phyloP scores from a whole-genome alignment of 805 yeast species.

The Torulaspora maleeae region DNA sequence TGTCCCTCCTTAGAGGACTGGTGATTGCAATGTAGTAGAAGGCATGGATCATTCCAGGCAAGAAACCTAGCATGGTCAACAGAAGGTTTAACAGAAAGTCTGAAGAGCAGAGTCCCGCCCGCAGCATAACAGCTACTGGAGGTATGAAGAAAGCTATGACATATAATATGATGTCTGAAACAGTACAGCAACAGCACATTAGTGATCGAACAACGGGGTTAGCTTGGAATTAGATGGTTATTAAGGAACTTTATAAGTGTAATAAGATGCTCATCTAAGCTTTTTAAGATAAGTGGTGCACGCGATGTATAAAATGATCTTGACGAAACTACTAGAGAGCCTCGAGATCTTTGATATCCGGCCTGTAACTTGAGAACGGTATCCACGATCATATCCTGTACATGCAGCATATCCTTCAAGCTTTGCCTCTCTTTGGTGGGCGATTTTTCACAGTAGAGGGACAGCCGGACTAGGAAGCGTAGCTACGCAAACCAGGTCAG shows the following conservation, averaged over 20 bases:
- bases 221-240: background rate
- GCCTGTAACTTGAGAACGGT: too few relatives aligned
- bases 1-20: conserved; percentile 28
- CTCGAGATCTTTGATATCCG: background rate
- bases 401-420: too few relatives aligned
- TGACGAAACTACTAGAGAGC: background rate
- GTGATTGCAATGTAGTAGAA: conserved; percentile 43
- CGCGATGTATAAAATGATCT: conserved; percentile 3
- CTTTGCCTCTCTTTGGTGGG: too few relatives aligned
- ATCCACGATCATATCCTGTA: too few relatives aligned
- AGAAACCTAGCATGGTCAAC: conserved; percentile 65
- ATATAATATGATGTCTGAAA: conserved; percentile 53
- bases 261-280: conserved; percentile 1
- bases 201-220: background rate
- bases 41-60: conserved; percentile 72
- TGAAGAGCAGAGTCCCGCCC: conserved; percentile 55
- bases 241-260: background rate
- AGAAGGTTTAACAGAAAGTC: conserved; percentile 58
- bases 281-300: background rate
- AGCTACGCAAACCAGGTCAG: too few relatives aligned
- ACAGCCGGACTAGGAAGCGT: too few relatives aligned
- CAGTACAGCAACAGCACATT: conserved; percentile 32
- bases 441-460: too few relatives aligned
- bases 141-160: conserved; percentile 62
- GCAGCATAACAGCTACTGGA: conserved; percentile 65